A percentile compares a stretch with the other conserved stretches of the same genome.
These are phyloP conservation scores for Vitis amurensis DNA, from an alignment of 164 flowering plant genomes.

Conservation along the genomic window DNA sequence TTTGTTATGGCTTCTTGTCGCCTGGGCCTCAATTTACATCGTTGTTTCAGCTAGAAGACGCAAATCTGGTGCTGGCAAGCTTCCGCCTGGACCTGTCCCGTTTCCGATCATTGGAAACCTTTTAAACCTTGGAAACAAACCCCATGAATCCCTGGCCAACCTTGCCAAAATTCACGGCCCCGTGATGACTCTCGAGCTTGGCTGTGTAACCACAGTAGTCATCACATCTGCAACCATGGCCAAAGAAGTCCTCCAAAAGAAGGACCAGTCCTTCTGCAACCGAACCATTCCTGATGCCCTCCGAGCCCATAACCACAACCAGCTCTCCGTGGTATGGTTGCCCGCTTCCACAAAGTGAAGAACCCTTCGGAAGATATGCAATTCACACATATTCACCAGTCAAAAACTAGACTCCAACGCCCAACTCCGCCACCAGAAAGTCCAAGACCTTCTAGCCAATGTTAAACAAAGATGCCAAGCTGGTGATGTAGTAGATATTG, in stretches of 20 bases:
- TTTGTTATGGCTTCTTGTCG: too few relatives aligned
- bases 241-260: slow-evolving; percentile 31
- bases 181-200: slow-evolving; percentile 27
- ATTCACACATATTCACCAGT: slow-evolving; percentile 16
- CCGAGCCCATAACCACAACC: slow-evolving; percentile 15
- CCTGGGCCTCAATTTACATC: too few relatives aligned
- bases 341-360: slow-evolving; percentile 27
- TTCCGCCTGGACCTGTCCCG: slow-evolving; percentile 21
- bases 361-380: slow-evolving; percentile 29
- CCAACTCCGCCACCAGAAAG: slow-evolving; percentile 22
- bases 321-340: slow-evolving; percentile 11
- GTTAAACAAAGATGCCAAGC: slow-evolving; percentile 4
- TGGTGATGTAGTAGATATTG: slow-evolving; percentile 27
- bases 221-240: slow-evolving; percentile 27
- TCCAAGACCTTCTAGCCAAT: slow-evolving; percentile 23
- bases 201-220: slow-evolving; percentile 24
- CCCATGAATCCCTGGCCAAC: slow-evolving; percentile 11
- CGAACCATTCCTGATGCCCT: slow-evolving; percentile 20
- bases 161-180: slow-evolving; percentile 24
- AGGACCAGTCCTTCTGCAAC: slow-evolving; percentile 25
- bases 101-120: slow-evolving; percentile 26
- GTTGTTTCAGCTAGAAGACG: too few relatives aligned
- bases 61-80: background rate
- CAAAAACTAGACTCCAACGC: slow-evolving; percentile 24
- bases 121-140: slow-evolving; percentile 6